These are phyloP conservation scores for Septoria petroselini DNA, from an alignment of 2,329 filamentous ascomycete genomes.

Conservation along the genomic window DNA sequence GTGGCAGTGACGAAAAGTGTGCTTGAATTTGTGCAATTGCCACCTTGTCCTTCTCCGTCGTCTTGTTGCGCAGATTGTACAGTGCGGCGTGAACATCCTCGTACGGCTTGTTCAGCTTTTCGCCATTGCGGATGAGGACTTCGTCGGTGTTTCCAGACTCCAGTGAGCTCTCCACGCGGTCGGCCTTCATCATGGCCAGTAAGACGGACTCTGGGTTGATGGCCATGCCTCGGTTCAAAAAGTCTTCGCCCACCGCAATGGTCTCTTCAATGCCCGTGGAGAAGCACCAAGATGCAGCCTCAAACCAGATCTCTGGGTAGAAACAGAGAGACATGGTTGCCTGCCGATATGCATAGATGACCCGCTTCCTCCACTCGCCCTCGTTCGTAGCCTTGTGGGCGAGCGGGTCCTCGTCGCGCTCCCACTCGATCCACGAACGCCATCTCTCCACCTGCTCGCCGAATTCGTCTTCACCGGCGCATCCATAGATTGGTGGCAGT, in stretches of 20 bases:
- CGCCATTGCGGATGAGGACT: constrained; percentile 61
- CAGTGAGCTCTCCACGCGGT: constrained; percentile 77
- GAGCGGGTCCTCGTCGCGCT: constrained; percentile 79
- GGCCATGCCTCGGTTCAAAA: constrained; percentile 75
- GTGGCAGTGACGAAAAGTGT: constrained; percentile 48
- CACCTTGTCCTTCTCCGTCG: constrained; percentile 63
- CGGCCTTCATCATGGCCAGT: constrained; percentile 82
- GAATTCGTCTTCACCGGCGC: constrained; percentile 82
- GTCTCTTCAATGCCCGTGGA: constrained; percentile 64
- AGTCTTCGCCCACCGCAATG: constrained; percentile 63
- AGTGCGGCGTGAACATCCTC: constrained; percentile 78
- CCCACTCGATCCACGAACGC: constrained; percentile 94
- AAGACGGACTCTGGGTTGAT: constrained; percentile 94
- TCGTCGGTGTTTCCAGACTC: constrained; percentile 67
- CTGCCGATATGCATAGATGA: constrained; percentile 90
- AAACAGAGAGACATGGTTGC: constrained; percentile 90
- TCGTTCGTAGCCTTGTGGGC: constrained; percentile 81
- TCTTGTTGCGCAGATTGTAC: constrained; percentile 79
- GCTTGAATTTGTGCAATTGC: constrained; percentile 56
- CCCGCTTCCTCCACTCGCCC: constrained; percentile 68
- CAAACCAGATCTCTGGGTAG: constrained; percentile 94
- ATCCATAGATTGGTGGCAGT: constrained; percentile 78
- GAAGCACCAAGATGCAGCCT: constrained; percentile 90
- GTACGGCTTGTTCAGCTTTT: constrained; percentile 77
- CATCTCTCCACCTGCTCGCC: constrained; percentile 79